These are phyloP conservation scores for Berberis thunbergii DNA, from an alignment of 164 flowering plant genomes.

Conservation along the genomic window DNA sequence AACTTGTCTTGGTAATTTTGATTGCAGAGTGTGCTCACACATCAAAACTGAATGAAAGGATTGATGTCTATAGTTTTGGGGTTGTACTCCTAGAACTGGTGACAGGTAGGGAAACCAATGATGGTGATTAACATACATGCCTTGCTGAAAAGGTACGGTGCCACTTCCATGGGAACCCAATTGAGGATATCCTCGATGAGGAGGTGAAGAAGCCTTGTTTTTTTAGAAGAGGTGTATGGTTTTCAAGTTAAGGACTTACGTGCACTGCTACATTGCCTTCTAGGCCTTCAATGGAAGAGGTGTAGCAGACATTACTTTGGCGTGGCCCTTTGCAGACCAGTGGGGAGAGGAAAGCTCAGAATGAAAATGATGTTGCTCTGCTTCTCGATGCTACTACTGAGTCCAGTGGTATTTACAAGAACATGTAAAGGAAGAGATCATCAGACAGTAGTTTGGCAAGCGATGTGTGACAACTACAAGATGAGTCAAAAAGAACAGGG, in stretches of 20 bases:
- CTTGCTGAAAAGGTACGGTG: constrained; percentile 79
- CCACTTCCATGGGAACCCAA: constrained; percentile 29
- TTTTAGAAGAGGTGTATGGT: constrained; percentile 41
- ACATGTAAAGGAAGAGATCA: constrained; percentile 11
- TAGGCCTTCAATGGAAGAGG: constrained; percentile 81
- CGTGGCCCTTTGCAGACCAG: constrained; percentile 12
- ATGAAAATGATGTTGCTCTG: constrained; percentile 37
- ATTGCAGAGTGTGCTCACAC: constrained; percentile 68
- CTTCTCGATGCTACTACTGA: constrained; percentile 25
- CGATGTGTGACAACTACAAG: no score
- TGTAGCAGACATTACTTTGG: constrained; percentile 41
- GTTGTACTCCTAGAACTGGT: constrained; percentile 75
- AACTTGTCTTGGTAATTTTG: neutral
- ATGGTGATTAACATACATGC: constrained; percentile 39
- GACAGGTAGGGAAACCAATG: constrained; percentile 59
- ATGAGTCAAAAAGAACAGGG: no score
- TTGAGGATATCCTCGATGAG: constrained; percentile 35
- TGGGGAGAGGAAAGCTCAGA: constrained; percentile 12
- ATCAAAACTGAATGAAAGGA: constrained; percentile 58
- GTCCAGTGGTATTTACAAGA: constrained; percentile 22
- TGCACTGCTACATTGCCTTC: constrained; percentile 53
- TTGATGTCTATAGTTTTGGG: constrained; percentile 83
- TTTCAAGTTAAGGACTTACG: constrained; percentile 56
- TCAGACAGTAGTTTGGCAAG: constrained; percentile 9
- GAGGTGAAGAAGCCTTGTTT: constrained; percentile 33